Percentiles rank a stretch among this genome's conserved stretches.
Conservation (phyloP, 129 eudicot species). For the Tagetes patula region DNA sequence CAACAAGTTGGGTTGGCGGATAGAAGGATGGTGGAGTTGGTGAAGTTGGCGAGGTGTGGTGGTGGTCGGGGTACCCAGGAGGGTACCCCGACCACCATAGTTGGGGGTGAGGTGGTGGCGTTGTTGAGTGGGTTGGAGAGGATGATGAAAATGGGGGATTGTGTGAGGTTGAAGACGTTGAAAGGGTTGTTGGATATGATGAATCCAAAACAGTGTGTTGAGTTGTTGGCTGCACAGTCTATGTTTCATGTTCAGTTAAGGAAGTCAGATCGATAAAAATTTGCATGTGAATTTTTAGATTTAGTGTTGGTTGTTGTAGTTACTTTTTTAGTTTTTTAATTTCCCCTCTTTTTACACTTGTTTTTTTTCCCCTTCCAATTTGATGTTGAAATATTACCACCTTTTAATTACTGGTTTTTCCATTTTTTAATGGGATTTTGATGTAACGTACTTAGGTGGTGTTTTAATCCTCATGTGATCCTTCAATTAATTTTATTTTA, state of each 20-base stretch:
- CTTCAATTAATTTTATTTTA: too few species aligned
- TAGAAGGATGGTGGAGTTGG: conserved; percentile 54
- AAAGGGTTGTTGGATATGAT: conserved; percentile 69
- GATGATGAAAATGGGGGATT: conserved; percentile 82
- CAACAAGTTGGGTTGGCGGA: conserved; percentile 70
- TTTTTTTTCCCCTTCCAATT: not conserved
- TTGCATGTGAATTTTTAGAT: conserved; percentile 4
- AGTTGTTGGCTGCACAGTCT: conserved; percentile 59
- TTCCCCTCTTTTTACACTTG: not conserved
- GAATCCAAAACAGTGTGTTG: conserved; percentile 59
- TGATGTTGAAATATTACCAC: not conserved
- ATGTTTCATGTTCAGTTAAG: conserved; percentile 55
- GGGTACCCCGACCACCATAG: too few species aligned
- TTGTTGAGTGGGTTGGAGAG: conserved; percentile 53
- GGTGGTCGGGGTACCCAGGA: not conserved
- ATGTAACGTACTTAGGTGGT: too few species aligned
- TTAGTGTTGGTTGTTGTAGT: too few species aligned
- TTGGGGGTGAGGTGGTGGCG: conserved; percentile 20
- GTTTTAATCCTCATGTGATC: too few species aligned
- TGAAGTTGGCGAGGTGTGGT: conserved; percentile 20
- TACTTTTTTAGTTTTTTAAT: not conserved
- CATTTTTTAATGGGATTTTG: too few species aligned
- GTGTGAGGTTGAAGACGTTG: conserved; percentile 65
- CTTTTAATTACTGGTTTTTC: too few species aligned
- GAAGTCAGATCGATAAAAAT: conserved; percentile 40